Conservation (phyloP, 2,329 filamentous ascomycete species). For the Diaporthe destruens region DNA sequence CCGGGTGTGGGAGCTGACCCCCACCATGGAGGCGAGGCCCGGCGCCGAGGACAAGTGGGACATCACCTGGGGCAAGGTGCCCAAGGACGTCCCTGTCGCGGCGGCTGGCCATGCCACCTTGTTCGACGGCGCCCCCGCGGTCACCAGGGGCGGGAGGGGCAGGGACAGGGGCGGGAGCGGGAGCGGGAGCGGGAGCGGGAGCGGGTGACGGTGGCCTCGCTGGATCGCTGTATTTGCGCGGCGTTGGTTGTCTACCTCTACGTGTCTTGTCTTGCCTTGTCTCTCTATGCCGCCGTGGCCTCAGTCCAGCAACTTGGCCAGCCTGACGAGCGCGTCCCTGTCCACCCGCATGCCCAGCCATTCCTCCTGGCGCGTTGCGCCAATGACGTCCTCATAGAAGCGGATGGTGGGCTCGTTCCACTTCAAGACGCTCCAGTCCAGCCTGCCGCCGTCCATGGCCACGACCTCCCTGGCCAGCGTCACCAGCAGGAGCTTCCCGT, state of each 20-base stretch:
- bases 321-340: conserved; percentile 70
- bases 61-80: conserved; percentile 61
- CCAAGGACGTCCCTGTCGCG: conserved; percentile 48
- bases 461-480: conserved; percentile 84
- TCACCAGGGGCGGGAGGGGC: conserved; percentile 6
- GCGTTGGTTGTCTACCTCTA: neutral
- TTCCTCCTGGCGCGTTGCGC: conserved; percentile 75
- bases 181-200: neutral
- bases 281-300: neutral
- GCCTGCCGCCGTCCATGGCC: conserved; percentile 76
- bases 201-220: neutral
- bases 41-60: conserved; percentile 45
- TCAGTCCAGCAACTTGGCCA: conserved; percentile 63
- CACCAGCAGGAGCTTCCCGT: conserved; percentile 81
- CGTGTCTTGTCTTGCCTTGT: no score
- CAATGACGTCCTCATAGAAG: conserved; percentile 80
- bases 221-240: neutral
- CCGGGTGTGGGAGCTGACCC: conserved; percentile 59
- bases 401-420: conserved; percentile 93
- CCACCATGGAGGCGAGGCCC: conserved; percentile 55
- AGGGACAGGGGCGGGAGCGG: neutral
- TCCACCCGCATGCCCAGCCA: conserved; percentile 85
- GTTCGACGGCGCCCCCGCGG: conserved; percentile 58
- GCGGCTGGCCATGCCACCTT: conserved; percentile 55
- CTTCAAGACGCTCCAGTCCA: conserved; percentile 93